A percentile compares a stretch with the other conserved stretches of the same genome.
phyloP scores from a whole-genome alignment of 108 stramenopile species.

The Pseudonitzschia delicatissima region DNA sequence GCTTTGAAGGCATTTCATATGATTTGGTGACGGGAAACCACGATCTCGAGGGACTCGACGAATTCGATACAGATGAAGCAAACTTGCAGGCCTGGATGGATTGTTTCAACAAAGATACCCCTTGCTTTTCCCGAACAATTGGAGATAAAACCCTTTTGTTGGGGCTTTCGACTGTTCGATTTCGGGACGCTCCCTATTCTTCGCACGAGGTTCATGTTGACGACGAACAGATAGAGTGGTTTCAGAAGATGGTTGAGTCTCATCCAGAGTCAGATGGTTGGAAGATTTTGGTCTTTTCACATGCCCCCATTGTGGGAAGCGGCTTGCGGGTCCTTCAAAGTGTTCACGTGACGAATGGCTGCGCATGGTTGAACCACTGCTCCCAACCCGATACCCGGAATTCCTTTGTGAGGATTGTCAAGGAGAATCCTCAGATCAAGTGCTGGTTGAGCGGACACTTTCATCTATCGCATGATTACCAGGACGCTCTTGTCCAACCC shows the following conservation, averaged over 20 bases:
- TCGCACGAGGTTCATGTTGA: constrained; percentile 93
- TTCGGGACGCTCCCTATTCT: constrained; percentile 85
- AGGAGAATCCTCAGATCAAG: constrained; percentile 81
- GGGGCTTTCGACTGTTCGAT: constrained; percentile 78
- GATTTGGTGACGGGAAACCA: constrained; percentile 46
- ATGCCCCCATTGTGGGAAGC: constrained; percentile 89
- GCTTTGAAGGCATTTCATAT: constrained; percentile 38
- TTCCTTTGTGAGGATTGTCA: constrained; percentile 77
- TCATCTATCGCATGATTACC: constrained; percentile 75
- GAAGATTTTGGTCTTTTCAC: constrained; percentile 91
- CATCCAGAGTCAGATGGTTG: constrained; percentile 85
- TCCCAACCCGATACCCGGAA: constrained; percentile 38
- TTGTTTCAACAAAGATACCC: constrained; percentile 62
- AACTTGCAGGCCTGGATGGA: constrained; percentile 74
- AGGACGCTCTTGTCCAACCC: constrained; percentile 67
- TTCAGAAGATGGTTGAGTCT: constrained; percentile 60
- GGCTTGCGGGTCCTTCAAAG: constrained; percentile 90
- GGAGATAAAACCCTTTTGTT: constrained; percentile 89
- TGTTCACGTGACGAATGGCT: constrained; percentile 86
- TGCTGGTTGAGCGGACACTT: constrained; percentile 95
- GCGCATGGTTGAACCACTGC: constrained; percentile 85
- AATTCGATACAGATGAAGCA: constrained; percentile 85
- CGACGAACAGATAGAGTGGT: constrained; percentile 88
- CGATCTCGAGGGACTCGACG: constrained; percentile 93
- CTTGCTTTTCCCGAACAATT: constrained; percentile 75